A percentile compares a stretch with the other conserved stretches of the same genome.
These are phyloP conservation scores for Saturnispora besseyi DNA, from an alignment of 805 yeast genomes.

Conservation along the genomic window DNA sequence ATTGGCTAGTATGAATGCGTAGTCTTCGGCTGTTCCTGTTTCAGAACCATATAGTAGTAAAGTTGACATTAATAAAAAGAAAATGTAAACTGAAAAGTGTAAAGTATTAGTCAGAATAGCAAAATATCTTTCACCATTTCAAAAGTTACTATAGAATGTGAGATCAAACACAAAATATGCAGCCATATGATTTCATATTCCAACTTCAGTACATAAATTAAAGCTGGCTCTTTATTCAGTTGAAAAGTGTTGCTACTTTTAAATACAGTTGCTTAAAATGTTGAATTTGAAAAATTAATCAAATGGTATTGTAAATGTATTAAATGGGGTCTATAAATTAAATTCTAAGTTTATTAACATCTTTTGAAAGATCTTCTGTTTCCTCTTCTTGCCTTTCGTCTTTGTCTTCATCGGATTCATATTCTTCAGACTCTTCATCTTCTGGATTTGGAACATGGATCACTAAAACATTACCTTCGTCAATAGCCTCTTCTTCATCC, in stretches of 20 bases:
- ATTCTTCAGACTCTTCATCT: constrained; percentile 5
- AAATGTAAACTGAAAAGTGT: not conserved
- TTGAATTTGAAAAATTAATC: not conserved
- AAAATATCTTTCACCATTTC: not conserved
- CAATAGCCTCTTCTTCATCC: constrained; percentile 10
- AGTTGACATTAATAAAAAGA: constrained; percentile 28
- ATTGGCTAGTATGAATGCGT: constrained; percentile 60
- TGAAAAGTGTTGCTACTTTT: no score
- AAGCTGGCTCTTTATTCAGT: no score
- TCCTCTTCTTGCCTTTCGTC: not conserved
- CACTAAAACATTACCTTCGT: constrained; percentile 8
- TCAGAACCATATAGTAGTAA: constrained; percentile 78
- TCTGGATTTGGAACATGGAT: constrained; percentile 12
- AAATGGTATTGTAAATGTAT: not conserved
- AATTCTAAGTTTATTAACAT: not conserved
- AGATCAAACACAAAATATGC: no score
- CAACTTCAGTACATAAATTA: no score
- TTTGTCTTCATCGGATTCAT: not conserved
- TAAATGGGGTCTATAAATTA: not conserved
- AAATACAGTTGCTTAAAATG: no score
- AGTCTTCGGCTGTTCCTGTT: constrained; percentile 86
- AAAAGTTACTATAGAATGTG: not conserved
- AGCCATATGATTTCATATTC: no score
- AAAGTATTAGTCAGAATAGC: not conserved
- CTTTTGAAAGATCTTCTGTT: not conserved